Conservation (phyloP, 805 yeast genomes). For the Kuraishia ogatae region DNA sequence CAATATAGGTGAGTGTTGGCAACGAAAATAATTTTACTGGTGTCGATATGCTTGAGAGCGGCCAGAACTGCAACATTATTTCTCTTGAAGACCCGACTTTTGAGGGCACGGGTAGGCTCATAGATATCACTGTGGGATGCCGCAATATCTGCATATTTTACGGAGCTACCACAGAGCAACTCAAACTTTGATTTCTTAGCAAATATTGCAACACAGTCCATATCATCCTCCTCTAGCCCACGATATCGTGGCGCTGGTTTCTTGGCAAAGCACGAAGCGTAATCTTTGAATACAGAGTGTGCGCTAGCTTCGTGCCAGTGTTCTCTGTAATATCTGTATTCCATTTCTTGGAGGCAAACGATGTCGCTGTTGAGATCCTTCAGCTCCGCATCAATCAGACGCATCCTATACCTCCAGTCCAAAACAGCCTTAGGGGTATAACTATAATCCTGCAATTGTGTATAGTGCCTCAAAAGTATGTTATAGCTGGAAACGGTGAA, state of each 20-base stretch:
- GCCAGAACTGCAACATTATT: conserved; percentile 53
- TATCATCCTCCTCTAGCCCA: conserved; percentile 32
- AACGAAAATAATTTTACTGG: conserved; percentile 32
- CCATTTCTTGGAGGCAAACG: conserved; percentile 54
- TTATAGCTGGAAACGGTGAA: conserved; percentile 25
- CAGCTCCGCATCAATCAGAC: conserved; percentile 30
- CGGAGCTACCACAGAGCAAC: conserved; percentile 19
- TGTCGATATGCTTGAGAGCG: conserved; percentile 33
- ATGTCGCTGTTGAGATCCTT: conserved; percentile 35
- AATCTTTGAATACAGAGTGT: conserved; percentile 15
- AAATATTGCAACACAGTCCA: conserved; percentile 57
- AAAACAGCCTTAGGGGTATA: conserved; percentile 38
- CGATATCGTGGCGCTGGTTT: conserved; percentile 48
- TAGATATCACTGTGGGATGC: conserved; percentile 17
- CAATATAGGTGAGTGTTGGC: conserved; percentile 59
- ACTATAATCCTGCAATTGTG: conserved; percentile 50
- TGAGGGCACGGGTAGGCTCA: conserved; percentile 24
- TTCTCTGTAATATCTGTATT: conserved; percentile 27
- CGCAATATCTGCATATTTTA: conserved; percentile 23
- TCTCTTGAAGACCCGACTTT: conserved; percentile 29
- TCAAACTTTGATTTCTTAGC: conserved; percentile 40
- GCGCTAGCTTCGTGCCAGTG: conserved; percentile 26
- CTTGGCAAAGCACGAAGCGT: conserved; percentile 35
- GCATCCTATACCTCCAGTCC: conserved; percentile 41
- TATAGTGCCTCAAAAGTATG: conserved; percentile 32